These are phyloP conservation scores for Kluyveromyces sp. DNA, from an alignment of 1,139 yeast genomes.

Conservation along the genomic window DNA sequence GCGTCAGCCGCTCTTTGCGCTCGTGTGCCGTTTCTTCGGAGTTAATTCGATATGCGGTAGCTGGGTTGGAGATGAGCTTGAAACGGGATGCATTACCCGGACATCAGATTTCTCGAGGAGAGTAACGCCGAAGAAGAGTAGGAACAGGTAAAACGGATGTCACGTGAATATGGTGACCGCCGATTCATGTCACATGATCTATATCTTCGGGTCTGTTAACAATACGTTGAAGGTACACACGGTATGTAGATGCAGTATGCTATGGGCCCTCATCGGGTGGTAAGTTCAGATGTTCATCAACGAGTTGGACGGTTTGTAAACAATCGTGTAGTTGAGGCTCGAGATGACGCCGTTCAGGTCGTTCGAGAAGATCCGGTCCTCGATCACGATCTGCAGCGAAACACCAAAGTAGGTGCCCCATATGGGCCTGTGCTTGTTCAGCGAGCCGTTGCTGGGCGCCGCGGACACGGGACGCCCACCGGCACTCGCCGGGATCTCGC, in stretches of 20 bases:
- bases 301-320: constrained; percentile 55
- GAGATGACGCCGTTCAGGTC: constrained; percentile 42
- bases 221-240: background rate
- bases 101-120: too few species aligned
- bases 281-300: constrained; percentile 32
- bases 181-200: background rate
- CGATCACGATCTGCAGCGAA: constrained; percentile 50
- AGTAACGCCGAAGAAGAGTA: too few species aligned
- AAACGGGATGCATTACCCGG: too few species aligned
- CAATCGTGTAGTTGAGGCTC: constrained; percentile 56
- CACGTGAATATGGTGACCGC: background rate
- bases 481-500: constrained; percentile 33
- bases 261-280: background rate
- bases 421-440: constrained; percentile 32
- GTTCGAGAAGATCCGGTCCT: constrained; percentile 45
- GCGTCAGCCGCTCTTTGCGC: too few species aligned
- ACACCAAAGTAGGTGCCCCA: constrained; percentile 73
- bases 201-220: background rate
- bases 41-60: too few species aligned
- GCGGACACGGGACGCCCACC: constrained; percentile 12
- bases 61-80: too few species aligned
- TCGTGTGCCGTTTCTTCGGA: too few species aligned
- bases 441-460: background rate
- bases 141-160: too few species aligned
- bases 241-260: background rate